Conservation (phyloP, 2,329 filamentous ascomycete species). For the Calonectria ilicicola region DNA sequence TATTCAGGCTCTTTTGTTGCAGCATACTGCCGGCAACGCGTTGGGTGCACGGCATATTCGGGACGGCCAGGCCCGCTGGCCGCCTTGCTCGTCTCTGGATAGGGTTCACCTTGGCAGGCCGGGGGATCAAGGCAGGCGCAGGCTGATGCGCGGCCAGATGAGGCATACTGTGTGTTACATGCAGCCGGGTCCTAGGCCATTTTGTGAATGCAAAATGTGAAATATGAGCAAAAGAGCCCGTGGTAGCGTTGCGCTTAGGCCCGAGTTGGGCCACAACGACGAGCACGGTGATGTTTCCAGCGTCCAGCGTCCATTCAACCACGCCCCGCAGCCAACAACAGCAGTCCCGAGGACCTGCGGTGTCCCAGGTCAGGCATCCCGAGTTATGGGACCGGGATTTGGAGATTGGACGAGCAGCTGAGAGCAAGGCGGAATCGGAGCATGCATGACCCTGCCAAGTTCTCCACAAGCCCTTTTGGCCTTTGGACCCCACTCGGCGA, state of each 20-base stretch:
- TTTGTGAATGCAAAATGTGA: slow-evolving; percentile 4
- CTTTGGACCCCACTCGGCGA: not conserved
- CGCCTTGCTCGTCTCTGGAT: not conserved
- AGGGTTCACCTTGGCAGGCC: slow-evolving; percentile 4
- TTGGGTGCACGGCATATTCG: not conserved
- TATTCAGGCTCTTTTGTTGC: not conserved
- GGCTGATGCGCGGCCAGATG: not conserved
- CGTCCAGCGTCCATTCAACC: not conserved
- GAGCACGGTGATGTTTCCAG: not conserved
- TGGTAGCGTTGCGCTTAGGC: not conserved
- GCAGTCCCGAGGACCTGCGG: not conserved
- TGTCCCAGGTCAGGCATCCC: slow-evolving; percentile 8
- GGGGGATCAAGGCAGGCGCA: not conserved
- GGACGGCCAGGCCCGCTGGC: slow-evolving; percentile 2
- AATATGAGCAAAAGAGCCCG: not conserved
- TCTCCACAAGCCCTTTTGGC: not conserved
- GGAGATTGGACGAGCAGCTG: slow-evolving; percentile 4
- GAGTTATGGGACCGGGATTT: not conserved
- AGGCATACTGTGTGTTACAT: not conserved
- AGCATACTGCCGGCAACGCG: not conserved
- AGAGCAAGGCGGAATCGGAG: slow-evolving; percentile 26
- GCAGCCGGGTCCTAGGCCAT: not conserved
- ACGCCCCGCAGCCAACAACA: not conserved
- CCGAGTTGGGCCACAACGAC: not conserved
- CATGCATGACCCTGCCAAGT: slow-evolving; percentile 3